These are phyloP conservation scores for Fusarium mangiferae DNA, from an alignment of 2,329 filamentous ascomycete genomes.

Conservation along the genomic window DNA sequence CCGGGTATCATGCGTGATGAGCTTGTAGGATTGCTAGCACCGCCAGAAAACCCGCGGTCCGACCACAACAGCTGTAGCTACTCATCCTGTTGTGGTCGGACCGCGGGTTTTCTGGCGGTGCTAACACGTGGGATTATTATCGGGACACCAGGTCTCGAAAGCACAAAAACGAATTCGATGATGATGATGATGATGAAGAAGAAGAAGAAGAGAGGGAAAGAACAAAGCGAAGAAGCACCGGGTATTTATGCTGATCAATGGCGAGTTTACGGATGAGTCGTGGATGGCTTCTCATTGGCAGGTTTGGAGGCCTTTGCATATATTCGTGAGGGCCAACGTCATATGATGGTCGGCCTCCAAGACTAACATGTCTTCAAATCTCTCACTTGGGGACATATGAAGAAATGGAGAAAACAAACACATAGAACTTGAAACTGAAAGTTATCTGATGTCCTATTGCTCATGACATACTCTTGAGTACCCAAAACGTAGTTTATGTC, in stretches of 20 bases:
- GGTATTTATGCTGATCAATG: conserved; percentile 5
- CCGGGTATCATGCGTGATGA: neutral
- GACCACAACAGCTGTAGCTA: neutral
- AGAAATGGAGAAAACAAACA: neutral
- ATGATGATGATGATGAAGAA: neutral
- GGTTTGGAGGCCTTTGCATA: conserved; percentile 19
- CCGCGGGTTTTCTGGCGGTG: neutral
- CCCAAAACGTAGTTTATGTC: too few species aligned
- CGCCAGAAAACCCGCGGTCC: neutral
- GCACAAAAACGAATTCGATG: neutral
- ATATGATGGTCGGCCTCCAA: conserved; percentile 18
- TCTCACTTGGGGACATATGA: neutral
- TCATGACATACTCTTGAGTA: too few species aligned
- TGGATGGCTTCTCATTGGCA: conserved; percentile 7
- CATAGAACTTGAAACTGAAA: fast-evolving
- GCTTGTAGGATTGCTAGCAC: neutral
- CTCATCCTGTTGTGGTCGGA: neutral
- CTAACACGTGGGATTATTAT: neutral
- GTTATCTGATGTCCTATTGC: fast-evolving
- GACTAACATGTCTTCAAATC: neutral
- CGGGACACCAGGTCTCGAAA: neutral
- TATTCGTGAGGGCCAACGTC: conserved; percentile 3
- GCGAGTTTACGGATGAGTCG: neutral
- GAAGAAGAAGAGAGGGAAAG: neutral
- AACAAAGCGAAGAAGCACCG: too few species aligned